phyloP scores from a whole-genome alignment of 345 rosid genomes.

The Barbarea vulgaris region DNA sequence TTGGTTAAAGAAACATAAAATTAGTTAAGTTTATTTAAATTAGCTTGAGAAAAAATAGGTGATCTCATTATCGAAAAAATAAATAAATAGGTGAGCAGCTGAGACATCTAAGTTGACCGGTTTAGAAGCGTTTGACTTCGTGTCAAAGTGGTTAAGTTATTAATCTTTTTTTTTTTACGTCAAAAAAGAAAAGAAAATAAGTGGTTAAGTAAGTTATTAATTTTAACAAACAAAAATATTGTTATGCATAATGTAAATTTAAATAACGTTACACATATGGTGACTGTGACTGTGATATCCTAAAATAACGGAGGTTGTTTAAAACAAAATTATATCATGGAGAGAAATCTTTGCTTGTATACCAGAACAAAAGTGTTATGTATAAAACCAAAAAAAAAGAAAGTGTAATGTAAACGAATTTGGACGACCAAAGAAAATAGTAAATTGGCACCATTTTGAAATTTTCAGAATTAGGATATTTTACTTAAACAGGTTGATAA shows the following conservation, averaged over 20 bases:
- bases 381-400: no score
- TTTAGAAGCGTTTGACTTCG: conserved; percentile 25
- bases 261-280: not conserved
- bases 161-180: no score
- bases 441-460: not conserved
- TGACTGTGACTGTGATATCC: not conserved
- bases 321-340: not conserved
- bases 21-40: not conserved
- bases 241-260: not conserved
- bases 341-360: not conserved
- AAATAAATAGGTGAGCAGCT: conserved; percentile 31
- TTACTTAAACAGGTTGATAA: not conserved
- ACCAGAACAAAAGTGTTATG: not conserved
- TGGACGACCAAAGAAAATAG: conserved; percentile 4
- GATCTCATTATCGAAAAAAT: no score
- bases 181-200: no score
- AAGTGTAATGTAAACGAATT: not conserved
- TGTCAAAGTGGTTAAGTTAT: conserved; percentile 17
- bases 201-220: conserved; percentile 14
- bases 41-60: not conserved
- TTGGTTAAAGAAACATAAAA: conserved; percentile 3
- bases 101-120: conserved; percentile 34
- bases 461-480: not conserved
- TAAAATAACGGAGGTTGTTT: not conserved
- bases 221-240: not conserved